phyloP scores from a whole-genome alignment of 164 flowering plant genomes.

The Protea cynaroides region DNA sequence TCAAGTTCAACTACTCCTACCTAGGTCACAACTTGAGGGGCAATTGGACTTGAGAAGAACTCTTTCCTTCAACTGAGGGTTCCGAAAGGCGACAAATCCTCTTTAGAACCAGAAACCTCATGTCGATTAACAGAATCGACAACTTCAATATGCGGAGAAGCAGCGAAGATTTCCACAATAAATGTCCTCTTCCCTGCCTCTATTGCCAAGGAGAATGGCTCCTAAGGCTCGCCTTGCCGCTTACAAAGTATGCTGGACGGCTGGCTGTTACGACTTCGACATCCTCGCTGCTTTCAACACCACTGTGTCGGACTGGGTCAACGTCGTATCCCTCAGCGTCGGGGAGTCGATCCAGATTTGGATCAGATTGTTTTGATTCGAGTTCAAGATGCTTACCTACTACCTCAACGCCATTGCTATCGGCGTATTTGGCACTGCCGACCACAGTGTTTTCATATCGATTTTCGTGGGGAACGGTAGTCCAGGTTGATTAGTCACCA shows the following conservation, averaged over 20 bases:
- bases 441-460: constrained; percentile 75
- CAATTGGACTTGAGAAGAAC: too few species aligned
- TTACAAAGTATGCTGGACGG: constrained; percentile 87
- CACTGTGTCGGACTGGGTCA: constrained; percentile 84
- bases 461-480: constrained; percentile 95
- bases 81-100: too few species aligned
- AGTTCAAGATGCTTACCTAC: constrained; percentile 83
- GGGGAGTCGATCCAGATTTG: too few species aligned
- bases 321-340: constrained; percentile 75
- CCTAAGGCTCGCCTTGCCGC: constrained; percentile 89
- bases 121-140: too few species aligned
- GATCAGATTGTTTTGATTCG: too few species aligned
- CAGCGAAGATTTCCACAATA: too few species aligned
- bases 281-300: constrained; percentile 84
- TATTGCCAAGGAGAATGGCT: constrained; percentile 89
- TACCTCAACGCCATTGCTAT: constrained; percentile 79
- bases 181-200: constrained; percentile 78
- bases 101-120: too few species aligned
- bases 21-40: too few species aligned
- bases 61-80: too few species aligned
- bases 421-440: constrained; percentile 64
- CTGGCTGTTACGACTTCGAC: constrained; percentile 90
- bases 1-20: too few species aligned
- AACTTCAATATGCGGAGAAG: too few species aligned
- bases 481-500: constrained; percentile 81